Evolutionary conservation across 2,329 filamentous ascomycete genomes (phyloP).

Genomic region (Cercospora sp.): DNA sequence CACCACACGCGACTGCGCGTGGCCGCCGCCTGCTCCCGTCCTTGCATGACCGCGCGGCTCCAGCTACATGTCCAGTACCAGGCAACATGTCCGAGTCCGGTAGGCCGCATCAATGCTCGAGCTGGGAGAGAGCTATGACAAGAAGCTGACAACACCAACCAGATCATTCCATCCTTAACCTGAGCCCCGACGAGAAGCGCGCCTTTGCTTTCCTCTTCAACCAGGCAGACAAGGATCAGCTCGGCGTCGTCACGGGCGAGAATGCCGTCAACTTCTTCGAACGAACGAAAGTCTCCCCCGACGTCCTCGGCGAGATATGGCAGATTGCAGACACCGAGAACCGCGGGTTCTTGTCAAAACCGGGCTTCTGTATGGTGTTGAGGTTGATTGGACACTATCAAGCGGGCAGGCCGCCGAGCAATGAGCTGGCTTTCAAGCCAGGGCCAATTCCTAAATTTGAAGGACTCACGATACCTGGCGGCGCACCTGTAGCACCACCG

Average conservation of each 20-base stretch:
- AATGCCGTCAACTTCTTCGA: constrained; percentile 97
- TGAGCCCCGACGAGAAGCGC: constrained; percentile 88
- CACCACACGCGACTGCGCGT: not conserved
- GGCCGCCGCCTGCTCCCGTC: not conserved
- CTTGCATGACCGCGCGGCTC: constrained; percentile 7
- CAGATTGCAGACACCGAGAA: constrained; percentile 98
- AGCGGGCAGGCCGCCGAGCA: constrained; percentile 75
- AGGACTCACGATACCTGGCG: constrained; percentile 58
- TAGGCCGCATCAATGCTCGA: constrained; percentile 9
- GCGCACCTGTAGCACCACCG: constrained; percentile 20
- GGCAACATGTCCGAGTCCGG: constrained; percentile 30
- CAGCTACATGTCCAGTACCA: constrained; percentile 16
- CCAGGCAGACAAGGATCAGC: constrained; percentile 85
- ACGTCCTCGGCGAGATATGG: constrained; percentile 95
- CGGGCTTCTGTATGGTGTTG: constrained; percentile 89
- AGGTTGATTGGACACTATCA: constrained; percentile 95
- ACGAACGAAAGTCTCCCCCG: constrained; percentile 84
- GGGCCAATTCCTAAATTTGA: constrained; percentile 93
- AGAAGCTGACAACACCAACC: constrained; percentile 4
- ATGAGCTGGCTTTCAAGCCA: constrained; percentile 78
- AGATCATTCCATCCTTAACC: constrained; percentile 56
- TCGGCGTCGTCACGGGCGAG: constrained; percentile 93
- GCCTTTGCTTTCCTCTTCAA: constrained; percentile 91
- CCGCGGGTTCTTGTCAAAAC: constrained; percentile 84
- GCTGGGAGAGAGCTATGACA: constrained; percentile 5